phyloP scores from a whole-genome alignment of 2,329 filamentous ascomycete species.

The Beauveria australis region DNA sequence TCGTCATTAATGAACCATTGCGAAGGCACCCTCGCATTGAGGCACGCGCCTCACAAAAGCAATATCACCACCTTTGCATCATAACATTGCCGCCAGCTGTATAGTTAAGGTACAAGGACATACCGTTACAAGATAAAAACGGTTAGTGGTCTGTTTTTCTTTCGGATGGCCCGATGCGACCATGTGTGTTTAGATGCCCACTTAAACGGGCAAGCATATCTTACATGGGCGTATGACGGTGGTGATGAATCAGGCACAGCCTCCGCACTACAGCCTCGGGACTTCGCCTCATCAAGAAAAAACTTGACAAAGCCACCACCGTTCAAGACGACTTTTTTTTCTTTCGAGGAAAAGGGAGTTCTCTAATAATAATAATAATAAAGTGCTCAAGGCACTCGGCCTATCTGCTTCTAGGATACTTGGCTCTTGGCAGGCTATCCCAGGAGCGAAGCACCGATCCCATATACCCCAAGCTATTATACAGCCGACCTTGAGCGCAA shows the following conservation, averaged over 20 bases:
- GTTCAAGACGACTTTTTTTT: not conserved
- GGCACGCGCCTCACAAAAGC: no score
- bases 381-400: not conserved
- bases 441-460: not conserved
- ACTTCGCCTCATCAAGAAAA: not conserved
- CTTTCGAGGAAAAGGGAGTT: not conserved
- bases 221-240: not conserved
- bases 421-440: not conserved
- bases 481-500: not conserved
- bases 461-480: not conserved
- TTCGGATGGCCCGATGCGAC: no score
- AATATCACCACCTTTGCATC: no score
- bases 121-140: no score
- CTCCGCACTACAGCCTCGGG: not conserved
- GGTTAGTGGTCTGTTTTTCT: no score
- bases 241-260: not conserved
- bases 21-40: no score
- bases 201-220: no score
- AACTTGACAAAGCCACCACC: not conserved
- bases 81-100: no score
- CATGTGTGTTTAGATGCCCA: not conserved
- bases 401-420: not conserved
- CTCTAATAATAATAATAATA: no score
- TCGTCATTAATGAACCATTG: no score
- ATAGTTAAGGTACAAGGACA: no score